phyloP scores from a whole-genome alignment of 805 yeast species.

The Saccharomycopsis vini region DNA sequence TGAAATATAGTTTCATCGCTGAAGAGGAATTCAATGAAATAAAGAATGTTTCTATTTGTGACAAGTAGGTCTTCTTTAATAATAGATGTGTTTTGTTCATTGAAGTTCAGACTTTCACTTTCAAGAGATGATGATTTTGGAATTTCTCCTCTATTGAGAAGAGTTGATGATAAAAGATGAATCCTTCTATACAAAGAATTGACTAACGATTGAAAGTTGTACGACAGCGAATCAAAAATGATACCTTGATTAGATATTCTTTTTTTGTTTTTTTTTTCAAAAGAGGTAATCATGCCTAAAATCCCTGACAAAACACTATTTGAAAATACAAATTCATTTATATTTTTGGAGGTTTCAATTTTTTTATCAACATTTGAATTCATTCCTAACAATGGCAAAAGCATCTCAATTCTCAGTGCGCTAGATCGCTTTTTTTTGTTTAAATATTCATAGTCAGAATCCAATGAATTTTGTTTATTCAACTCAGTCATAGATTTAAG shows the following conservation, averaged over 20 bases:
- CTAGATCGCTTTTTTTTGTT: background rate
- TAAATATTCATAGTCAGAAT: background rate
- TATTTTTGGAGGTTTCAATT: background rate
- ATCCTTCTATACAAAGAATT: constrained; percentile 12
- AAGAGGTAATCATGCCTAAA: too few relatives aligned
- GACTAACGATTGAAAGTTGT: constrained; percentile 14
- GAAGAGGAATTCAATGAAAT: constrained; percentile 10
- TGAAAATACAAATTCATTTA: background rate
- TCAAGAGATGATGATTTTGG: too few relatives aligned
- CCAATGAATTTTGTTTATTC: too few relatives aligned
- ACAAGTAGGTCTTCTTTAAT: background rate
- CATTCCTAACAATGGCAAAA: constrained; percentile 4
- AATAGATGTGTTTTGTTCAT: too few relatives aligned
- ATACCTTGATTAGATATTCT: too few relatives aligned
- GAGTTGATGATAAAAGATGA: background rate
- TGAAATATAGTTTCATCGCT: constrained; percentile 3
- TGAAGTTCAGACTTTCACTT: too few relatives aligned
- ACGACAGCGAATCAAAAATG: constrained; percentile 14
- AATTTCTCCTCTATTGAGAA: too few relatives aligned
- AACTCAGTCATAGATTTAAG: background rate
- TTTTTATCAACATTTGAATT: background rate
- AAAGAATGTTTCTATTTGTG: constrained; percentile 3
- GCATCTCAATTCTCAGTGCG: constrained; percentile 5
- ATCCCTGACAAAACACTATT: constrained; percentile 11
- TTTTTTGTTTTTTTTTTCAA: too few relatives aligned